These are phyloP conservation scores for Linaria vulgaris DNA, from an alignment of 257 asterid genomes.

Conservation along the genomic window DNA sequence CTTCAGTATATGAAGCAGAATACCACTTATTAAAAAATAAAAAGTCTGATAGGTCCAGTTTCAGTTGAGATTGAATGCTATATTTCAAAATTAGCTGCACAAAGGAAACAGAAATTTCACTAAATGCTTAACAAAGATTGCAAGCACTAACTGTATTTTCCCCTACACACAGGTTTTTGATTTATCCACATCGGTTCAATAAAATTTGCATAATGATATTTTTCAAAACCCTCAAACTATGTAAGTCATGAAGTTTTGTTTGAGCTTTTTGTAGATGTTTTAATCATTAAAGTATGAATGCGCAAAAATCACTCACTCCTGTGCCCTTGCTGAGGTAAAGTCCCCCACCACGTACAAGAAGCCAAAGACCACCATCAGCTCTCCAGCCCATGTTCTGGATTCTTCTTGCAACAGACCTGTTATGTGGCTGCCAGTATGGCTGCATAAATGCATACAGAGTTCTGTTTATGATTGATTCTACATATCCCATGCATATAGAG, in stretches of 20 bases:
- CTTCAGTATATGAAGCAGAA: too few relatives aligned
- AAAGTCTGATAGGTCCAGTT: not conserved
- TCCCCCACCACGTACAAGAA: conserved; percentile 97
- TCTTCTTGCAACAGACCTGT: conserved; percentile 91
- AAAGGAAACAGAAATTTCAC: not conserved
- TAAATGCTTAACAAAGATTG: not conserved
- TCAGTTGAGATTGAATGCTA: not conserved
- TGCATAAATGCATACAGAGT: conserved; percentile 32
- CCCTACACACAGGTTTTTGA: not conserved
- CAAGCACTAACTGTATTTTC: not conserved
- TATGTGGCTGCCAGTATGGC: conserved; percentile 99
- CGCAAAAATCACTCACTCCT: conserved; percentile 59
- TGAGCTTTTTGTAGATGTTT: not conserved
- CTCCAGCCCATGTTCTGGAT: conserved; percentile 99
- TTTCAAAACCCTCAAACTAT: not conserved
- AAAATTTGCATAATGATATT: not conserved
- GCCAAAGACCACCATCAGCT: conserved; percentile 99
- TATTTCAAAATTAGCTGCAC: not conserved
- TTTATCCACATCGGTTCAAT: not conserved
- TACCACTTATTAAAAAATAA: not conserved
- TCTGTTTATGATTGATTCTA: conserved; percentile 20
- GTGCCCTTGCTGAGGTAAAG: conserved; percentile 93
- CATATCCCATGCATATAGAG: conserved; percentile 17
- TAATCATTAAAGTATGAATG: not conserved
- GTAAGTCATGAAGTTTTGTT: not conserved